Evolutionary conservation across 192 early-diverging fungal species (phyloP).

Genomic region (Coemansia asiatica): DNA sequence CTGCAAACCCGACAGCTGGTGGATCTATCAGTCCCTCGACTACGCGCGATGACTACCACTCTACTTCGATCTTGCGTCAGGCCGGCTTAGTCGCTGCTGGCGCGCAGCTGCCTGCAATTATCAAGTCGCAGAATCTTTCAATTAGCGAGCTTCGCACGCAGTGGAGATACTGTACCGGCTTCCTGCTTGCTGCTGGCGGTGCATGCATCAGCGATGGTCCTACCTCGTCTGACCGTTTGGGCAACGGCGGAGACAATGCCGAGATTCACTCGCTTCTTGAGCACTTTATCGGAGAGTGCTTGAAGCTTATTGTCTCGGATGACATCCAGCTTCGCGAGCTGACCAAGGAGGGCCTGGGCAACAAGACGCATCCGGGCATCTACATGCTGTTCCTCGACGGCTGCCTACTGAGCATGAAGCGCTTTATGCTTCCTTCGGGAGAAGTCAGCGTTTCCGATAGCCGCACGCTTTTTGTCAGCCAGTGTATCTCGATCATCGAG

Average conservation of each 20-base stretch:
- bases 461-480: slow-evolving; percentile 56
- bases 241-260: slow-evolving; percentile 36
- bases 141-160: slow-evolving; percentile 52
- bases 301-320: slow-evolving; percentile 54
- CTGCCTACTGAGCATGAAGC: slow-evolving; percentile 48
- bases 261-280: slow-evolving; percentile 54
- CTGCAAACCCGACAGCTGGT: neutral
- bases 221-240: slow-evolving; percentile 34
- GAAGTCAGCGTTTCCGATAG: slow-evolving; percentile 55
- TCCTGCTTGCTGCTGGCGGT: slow-evolving; percentile 51
- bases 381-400: slow-evolving; percentile 55
- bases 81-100: slow-evolving; percentile 35
- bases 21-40: neutral
- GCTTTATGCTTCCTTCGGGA: slow-evolving; percentile 52
- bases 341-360: slow-evolving; percentile 52
- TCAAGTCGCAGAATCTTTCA: slow-evolving; percentile 21
- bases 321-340: slow-evolving; percentile 56
- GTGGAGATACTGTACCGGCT: slow-evolving; percentile 56
- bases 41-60: slow-evolving; percentile 18
- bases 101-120: slow-evolving; percentile 45
- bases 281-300: slow-evolving; percentile 55
- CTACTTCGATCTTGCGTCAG: slow-evolving; percentile 7
- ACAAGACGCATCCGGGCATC: slow-evolving; percentile 55
- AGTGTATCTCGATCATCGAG: slow-evolving; percentile 55
- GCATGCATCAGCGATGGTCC: slow-evolving; percentile 45